Evolutionary conservation across 768 basidiomycete genomes (phyloP), one percentile per base, ranked within the genome.

Genomic region (Boletus barrowsii): DNA sequence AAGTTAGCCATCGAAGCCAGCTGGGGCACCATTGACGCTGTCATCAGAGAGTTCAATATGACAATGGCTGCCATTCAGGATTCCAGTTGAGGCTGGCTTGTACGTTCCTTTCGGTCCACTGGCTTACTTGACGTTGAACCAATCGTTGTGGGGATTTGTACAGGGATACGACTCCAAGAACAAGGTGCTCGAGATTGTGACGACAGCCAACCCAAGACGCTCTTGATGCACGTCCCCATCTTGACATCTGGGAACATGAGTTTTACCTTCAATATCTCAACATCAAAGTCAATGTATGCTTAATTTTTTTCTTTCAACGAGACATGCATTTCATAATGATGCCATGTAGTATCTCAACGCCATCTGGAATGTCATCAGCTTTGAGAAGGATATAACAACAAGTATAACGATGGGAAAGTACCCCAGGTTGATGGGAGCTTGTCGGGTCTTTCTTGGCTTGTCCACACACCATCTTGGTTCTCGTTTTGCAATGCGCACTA

Each of bases 221-320:
- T 95, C 47, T 73, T 92, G 60, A 70, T 74, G 43, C 86, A 84
- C 67, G 73, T 82, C 51, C 91, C 93, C 51, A 81, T 97, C 75
- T 97, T 62, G 93, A 95, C 60, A 84, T 95, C 67, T 96, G 93
- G 93, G 93, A 96, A 75, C 93, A 95, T 68, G 91, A 92, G 49
- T 93, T 93, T 79, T 98, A 96, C 77, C 82, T 96, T 63, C 93
- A 98, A 72, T 98, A 98, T 76, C 83, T 88, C 73, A 97, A 96
- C 74, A 8, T 93, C 69, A 96, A 96, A 81, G 83, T 26, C 26
- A 8, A 26, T 26, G 26, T 26, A 26, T 1, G 26, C 26, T 26
- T 1, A 9, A 1, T 1, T 26, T n/a, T 26, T 26, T 26, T 26
- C 26, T 9, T 26, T 26, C 26, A 8, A 9, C 9, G 26, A 26